These are phyloP conservation scores for Neurospora intermedia DNA, from an alignment of 495 filamentous ascomycete genomes.

Conservation along the genomic window DNA sequence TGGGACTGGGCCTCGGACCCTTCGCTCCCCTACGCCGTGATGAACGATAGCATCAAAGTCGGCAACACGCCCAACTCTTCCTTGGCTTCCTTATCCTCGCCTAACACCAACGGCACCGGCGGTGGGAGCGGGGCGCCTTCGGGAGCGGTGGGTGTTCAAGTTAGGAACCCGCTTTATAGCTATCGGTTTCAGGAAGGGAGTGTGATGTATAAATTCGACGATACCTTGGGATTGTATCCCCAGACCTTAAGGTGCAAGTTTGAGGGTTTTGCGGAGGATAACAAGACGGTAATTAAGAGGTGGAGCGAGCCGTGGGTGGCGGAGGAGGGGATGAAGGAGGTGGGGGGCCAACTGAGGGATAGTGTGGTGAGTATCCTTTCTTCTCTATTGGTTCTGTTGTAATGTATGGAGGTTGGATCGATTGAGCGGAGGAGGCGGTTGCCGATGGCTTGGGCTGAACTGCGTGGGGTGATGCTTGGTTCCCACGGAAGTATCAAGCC, in stretches of 20 bases:
- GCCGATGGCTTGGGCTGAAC: not conserved
- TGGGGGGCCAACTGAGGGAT: not conserved
- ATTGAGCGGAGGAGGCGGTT: not conserved
- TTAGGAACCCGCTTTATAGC: conserved; percentile 28
- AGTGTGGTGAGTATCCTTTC: not conserved
- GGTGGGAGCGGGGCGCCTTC: not conserved
- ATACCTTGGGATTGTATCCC: not conserved
- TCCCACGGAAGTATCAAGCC: not conserved
- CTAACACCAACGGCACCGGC: not conserved
- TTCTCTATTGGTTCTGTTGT: not conserved
- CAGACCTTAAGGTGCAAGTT: not conserved
- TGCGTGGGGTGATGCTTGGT: no score
- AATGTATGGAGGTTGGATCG: not conserved
- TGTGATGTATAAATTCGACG: not conserved
- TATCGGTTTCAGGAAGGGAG: conserved; percentile 21
- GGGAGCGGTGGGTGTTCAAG: conserved; percentile 15
- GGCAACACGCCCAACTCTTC: conserved; percentile 1
- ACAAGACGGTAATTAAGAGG: not conserved
- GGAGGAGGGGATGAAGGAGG: not conserved
- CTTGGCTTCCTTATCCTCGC: not conserved
- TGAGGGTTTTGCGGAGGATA: not conserved
- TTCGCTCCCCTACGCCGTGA: conserved; percentile 19
- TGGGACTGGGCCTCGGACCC: conserved; percentile 32
- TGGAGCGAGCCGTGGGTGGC: not conserved
- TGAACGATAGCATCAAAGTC: conserved; percentile 21